Conservation (phyloP, 202 grass and related monocot genomes). For the Alloteropsis angusta region DNA sequence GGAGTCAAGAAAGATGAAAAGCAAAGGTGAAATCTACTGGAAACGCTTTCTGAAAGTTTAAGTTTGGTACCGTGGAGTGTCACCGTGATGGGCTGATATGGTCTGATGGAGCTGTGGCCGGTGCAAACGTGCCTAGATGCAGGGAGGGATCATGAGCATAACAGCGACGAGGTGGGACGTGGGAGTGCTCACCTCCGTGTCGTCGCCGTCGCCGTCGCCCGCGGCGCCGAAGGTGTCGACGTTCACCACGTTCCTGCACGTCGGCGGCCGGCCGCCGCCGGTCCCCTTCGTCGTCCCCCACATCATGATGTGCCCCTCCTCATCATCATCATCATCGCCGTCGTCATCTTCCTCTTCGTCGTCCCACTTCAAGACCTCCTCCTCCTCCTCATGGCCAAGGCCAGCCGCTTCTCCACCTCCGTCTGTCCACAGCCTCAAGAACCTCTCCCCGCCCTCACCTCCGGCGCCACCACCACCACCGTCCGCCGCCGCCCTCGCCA, state of each 20-base stretch:
- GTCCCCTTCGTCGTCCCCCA: not conserved
- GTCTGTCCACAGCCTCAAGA: conserved; percentile 1
- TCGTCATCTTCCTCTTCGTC: not conserved
- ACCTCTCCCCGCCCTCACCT: not conserved
- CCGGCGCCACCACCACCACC: not conserved
- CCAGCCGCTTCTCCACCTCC: not conserved
- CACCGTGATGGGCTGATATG: not conserved
- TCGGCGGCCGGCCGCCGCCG: not conserved
- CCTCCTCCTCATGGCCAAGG: not conserved
- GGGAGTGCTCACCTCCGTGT: conserved; percentile 65
- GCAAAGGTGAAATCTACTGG: not conserved
- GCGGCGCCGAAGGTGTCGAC: conserved; percentile 71
- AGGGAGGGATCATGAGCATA: not conserved
- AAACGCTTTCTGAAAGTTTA: not conserved
- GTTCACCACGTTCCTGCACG: conserved; percentile 51
- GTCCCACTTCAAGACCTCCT: conserved; percentile 21
- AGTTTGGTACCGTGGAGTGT: not conserved
- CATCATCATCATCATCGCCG: rapidly evolving
- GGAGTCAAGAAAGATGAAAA: not conserved
- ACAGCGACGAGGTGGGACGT: no score
- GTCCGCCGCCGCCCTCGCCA: not conserved
- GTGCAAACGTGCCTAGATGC: not conserved
- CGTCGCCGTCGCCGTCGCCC: conserved; percentile 63
- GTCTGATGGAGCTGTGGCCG: not conserved
- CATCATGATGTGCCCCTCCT: not conserved